Base-by-base conservation (phyloP, 2,329 filamentous ascomycete genomes). In the Scortechinia acanthostroma region DNA sequence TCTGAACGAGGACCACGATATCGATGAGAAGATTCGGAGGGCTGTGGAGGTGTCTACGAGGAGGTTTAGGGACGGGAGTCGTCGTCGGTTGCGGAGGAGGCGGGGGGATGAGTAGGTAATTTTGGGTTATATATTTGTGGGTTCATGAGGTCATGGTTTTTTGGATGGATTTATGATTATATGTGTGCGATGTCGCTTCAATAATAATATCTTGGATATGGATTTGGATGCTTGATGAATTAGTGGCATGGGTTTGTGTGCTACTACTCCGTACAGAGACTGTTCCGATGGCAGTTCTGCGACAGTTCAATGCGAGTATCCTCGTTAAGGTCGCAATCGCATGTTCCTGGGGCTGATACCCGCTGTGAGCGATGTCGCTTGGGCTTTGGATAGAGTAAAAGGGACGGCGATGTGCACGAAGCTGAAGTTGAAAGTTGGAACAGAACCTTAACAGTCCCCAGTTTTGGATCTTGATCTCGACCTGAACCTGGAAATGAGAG, bases 161-260 rank as follows among this genome's bases (percentile, higher is more conserved):
- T n/a, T n/a, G n/a, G n/a, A n/a, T n/a, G n/a, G n/a, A n/a, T n/a
- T n/a, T n/a, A n/a, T n/a, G n/a, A n/a, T n/a, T n/a, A n/a, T n/a
- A n/a, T n/a, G n/a, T n/a, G n/a, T n/a, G n/a, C n/a, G n/a, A n/a
- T n/a, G n/a, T n/a, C n/a, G n/a, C n/a, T n/a, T n/a, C n/a, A n/a
- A n/a, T n/a, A n/a, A n/a, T n/a, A n/a, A 30, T 30, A 30, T 30
- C n/a, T 30, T 30, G 25, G 25, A 30, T 30, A 30, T 30, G 25
- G n/a, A 10, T 30, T 30, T 10, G 10, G n/a, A n/a, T n/a, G n/a
- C n/a, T n/a, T n/a, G n/a, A n/a, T n/a, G n/a, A n/a, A n/a, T 30
- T 30, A 10, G 25, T 30, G 25, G n/a, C 25, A 30, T 10, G 10
- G 25, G n/a, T 10, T 10, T 30, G n/a, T 30, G n/a, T 30, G 10